phyloP scores from a whole-genome alignment of 495 filamentous ascomycete genomes.

The Entonaema liquescens region DNA sequence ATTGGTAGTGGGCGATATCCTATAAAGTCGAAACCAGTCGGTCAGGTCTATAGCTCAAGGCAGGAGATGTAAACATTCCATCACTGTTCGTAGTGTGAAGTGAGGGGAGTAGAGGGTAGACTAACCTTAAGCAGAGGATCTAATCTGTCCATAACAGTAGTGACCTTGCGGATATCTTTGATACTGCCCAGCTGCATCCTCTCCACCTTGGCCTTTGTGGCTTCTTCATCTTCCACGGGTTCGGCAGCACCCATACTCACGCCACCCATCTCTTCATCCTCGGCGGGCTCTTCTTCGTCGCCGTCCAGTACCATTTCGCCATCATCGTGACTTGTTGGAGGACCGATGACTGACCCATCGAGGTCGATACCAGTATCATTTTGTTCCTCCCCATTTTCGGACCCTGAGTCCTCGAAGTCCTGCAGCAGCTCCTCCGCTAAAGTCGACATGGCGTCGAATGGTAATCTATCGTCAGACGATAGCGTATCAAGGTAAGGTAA shows the following conservation, averaged over 20 bases:
- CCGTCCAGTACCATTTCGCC: constrained; percentile 53
- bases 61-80: constrained; percentile 59
- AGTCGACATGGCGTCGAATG: constrained; percentile 69
- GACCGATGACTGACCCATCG: constrained; percentile 39
- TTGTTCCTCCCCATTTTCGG: constrained; percentile 65
- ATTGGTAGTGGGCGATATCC: constrained; percentile 80
- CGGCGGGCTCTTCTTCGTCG: constrained; percentile 58
- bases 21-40: constrained; percentile 59
- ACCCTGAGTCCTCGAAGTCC: constrained; percentile 84
- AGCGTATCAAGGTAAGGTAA: background rate
- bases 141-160: constrained; percentile 77
- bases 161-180: constrained; percentile 77
- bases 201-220: constrained; percentile 76
- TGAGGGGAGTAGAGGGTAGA: constrained; percentile 33
- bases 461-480: constrained; percentile 1
- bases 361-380: constrained; percentile 55
- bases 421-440: constrained; percentile 84
- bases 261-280: constrained; percentile 66
- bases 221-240: constrained; percentile 68
- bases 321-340: constrained; percentile 41
- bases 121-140: constrained; percentile 81
- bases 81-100: constrained; percentile 36
- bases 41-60: constrained; percentile 66
- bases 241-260: constrained; percentile 51
- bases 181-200: constrained; percentile 78